Evolutionary conservation across 2,329 filamentous ascomycete species (phyloP).

Genomic region (Fusarium burgessii): DNA sequence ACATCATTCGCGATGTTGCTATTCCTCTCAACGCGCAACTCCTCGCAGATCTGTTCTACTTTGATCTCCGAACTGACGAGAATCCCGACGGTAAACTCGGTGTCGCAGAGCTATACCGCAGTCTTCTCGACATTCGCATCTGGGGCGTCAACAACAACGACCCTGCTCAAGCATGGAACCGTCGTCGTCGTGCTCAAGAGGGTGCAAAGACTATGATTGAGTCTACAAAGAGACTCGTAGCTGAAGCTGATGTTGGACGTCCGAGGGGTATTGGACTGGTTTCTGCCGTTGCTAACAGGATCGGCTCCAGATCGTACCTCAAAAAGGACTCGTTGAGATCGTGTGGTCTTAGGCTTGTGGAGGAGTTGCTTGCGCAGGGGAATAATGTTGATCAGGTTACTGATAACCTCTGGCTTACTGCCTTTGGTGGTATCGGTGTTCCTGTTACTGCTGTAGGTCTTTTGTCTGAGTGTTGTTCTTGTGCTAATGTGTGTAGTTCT

Average conservation of each 20-base stretch:
- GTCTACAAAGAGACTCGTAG: constrained; percentile 55
- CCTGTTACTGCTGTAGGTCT: constrained; percentile 53
- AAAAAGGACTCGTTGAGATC: constrained; percentile 54
- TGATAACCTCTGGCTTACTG: constrained; percentile 54
- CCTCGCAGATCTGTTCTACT: constrained; percentile 67
- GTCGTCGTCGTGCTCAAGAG: constrained; percentile 57
- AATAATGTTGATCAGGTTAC: constrained; percentile 50
- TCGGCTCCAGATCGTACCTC: constrained; percentile 48
- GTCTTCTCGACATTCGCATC: constrained; percentile 58
- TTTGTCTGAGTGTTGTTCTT: too few relatives aligned
- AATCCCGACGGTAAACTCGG: constrained; percentile 63
- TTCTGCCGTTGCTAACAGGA: constrained; percentile 44
- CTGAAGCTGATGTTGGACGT: constrained; percentile 51
- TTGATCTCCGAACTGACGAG: constrained; percentile 67
- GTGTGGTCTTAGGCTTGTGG: constrained; percentile 54
- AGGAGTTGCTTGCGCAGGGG: constrained; percentile 52
- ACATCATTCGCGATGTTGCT: constrained; percentile 64
- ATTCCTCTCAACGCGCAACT: constrained; percentile 69
- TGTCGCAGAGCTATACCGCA: constrained; percentile 56
- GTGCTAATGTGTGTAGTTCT: constrained; percentile 51
- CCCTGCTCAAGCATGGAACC: constrained; percentile 59
- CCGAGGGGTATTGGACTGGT: constrained; percentile 50
- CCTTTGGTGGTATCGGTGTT: constrained; percentile 56
- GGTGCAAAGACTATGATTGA: constrained; percentile 53
- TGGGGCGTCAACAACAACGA: constrained; percentile 63